phyloP scores from a whole-genome alignment of 345 rosid genomes.

The Reutealis trisperma region DNA sequence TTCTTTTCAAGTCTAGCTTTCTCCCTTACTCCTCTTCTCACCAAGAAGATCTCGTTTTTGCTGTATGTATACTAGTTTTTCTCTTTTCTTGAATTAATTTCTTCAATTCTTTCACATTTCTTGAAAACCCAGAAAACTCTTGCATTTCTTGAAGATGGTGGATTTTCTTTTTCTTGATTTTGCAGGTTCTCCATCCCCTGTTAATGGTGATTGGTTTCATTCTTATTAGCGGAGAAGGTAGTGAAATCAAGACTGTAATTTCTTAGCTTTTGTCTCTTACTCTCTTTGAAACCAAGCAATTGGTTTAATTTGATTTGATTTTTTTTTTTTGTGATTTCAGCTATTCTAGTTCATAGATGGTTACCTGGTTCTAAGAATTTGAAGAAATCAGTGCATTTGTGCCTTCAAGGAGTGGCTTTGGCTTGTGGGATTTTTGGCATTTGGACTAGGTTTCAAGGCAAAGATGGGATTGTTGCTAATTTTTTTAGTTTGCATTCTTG shows the following conservation, averaged over 20 bases:
- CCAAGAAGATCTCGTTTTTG: constrained; percentile 54
- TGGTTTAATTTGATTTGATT: not conserved
- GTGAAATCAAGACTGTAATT: not conserved
- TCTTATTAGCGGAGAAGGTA: constrained; percentile 93
- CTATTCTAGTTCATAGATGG: constrained; percentile 89
- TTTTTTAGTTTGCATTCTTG: constrained; percentile 95
- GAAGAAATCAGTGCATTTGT: constrained; percentile 84
- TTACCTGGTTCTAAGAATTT: constrained; percentile 77
- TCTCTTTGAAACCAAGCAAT: not conserved
- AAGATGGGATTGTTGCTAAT: constrained; percentile 67
- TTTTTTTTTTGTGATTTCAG: constrained; percentile 38
- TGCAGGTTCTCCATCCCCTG: constrained; percentile 78
- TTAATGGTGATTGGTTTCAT: constrained; percentile 96
- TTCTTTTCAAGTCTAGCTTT: constrained; percentile 62
- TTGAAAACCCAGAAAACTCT: not conserved
- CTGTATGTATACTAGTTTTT: constrained; percentile 36
- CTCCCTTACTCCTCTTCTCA: constrained; percentile 46
- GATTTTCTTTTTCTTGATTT: not conserved
- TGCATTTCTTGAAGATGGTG: not conserved
- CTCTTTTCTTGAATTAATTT: not conserved
- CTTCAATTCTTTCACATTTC: not conserved
- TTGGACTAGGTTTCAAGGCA: constrained; percentile 78
- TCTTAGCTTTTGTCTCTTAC: not conserved
- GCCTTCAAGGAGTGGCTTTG: constrained; percentile 88
- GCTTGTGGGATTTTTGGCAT: constrained; percentile 81